phyloP scores from a whole-genome alignment of 768 basidiomycete species.

The Coprinellus micaceus region DNA sequence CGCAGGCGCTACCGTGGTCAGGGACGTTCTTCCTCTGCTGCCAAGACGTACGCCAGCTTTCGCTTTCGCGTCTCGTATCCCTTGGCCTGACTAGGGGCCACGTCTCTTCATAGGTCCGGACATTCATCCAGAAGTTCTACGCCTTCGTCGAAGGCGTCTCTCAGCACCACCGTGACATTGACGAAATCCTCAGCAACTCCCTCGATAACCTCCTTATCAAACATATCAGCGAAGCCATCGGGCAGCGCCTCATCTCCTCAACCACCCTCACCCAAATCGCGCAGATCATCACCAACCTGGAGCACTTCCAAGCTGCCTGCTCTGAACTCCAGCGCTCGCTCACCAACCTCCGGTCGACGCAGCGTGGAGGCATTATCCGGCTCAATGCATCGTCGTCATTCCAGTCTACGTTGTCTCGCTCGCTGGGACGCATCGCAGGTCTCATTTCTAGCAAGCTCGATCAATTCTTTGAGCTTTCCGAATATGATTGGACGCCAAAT shows the following conservation, averaged over 20 bases:
- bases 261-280: constrained; percentile 86
- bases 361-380: constrained; percentile 77
- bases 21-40: constrained; percentile 94
- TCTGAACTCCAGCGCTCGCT: constrained; percentile 80
- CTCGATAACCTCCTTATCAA: constrained; percentile 78
- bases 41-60: constrained; percentile 58
- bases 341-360: constrained; percentile 77
- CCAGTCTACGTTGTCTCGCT: constrained; percentile 59
- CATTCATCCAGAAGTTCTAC: constrained; percentile 92
- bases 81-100: background rate
- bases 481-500: constrained; percentile 89
- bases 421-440: constrained; percentile 70
- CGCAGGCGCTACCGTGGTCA: constrained; percentile 87
- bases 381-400: constrained; percentile 65
- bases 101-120: constrained; percentile 56
- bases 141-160: constrained; percentile 94
- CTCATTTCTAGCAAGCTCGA: constrained; percentile 91
- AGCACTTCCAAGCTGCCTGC: constrained; percentile 86
- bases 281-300: constrained; percentile 88
- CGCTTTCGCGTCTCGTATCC: background rate
- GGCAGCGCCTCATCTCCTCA: constrained; percentile 66
- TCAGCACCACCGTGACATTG: constrained; percentile 87
- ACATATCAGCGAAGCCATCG: constrained; percentile 74
- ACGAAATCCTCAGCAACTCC: constrained; percentile 89
- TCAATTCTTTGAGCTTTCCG: constrained; percentile 91